A percentile compares a stretch with the other conserved stretches of the same genome.
phyloP scores from a whole-genome alignment of 768 basidiomycete species.

The Tricholoma flavovirens region DNA sequence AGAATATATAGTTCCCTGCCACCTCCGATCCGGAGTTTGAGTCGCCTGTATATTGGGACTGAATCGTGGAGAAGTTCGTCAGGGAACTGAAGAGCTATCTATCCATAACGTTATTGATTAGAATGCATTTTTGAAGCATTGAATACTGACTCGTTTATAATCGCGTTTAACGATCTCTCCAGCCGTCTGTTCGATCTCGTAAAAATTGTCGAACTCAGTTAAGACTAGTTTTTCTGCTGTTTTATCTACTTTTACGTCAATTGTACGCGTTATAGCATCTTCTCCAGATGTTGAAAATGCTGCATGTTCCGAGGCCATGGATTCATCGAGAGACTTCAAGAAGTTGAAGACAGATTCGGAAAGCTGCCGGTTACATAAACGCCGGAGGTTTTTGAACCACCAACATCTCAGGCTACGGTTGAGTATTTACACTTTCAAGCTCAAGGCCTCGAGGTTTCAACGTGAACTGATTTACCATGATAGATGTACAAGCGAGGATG shows the following conservation, averaged over 20 bases:
- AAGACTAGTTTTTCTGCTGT: slow-evolving; percentile 27
- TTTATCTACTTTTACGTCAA: slow-evolving; percentile 40
- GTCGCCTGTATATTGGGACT: slow-evolving; percentile 69
- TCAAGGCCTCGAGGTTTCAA: neutral
- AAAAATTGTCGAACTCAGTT: slow-evolving; percentile 55
- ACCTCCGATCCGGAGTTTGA: slow-evolving; percentile 40
- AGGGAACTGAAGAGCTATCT: slow-evolving; percentile 94
- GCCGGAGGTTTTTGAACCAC: neutral
- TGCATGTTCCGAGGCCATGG: slow-evolving; percentile 21
- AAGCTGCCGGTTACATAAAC: neutral
- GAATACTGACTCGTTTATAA: slow-evolving; percentile 59
- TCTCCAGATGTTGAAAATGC: slow-evolving; percentile 55
- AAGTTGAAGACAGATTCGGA: neutral
- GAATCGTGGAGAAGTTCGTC: slow-evolving; percentile 87
- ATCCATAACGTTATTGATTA: slow-evolving; percentile 1
- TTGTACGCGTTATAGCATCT: slow-evolving; percentile 53
- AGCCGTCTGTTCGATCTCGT: slow-evolving; percentile 68
- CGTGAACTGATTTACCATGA: neutral
- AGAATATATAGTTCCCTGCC: slow-evolving; percentile 32
- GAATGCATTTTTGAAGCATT: neutral
- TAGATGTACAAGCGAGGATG: neutral
- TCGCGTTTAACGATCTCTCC: slow-evolving; percentile 52
- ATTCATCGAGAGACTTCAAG: no score
- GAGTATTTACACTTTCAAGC: no score
- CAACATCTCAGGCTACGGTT: no score